Percentiles rank a stretch among this genome's conserved stretches.
Conservation (phyloP, 345 rosid genomes). For the Moricandia arvensis region DNA sequence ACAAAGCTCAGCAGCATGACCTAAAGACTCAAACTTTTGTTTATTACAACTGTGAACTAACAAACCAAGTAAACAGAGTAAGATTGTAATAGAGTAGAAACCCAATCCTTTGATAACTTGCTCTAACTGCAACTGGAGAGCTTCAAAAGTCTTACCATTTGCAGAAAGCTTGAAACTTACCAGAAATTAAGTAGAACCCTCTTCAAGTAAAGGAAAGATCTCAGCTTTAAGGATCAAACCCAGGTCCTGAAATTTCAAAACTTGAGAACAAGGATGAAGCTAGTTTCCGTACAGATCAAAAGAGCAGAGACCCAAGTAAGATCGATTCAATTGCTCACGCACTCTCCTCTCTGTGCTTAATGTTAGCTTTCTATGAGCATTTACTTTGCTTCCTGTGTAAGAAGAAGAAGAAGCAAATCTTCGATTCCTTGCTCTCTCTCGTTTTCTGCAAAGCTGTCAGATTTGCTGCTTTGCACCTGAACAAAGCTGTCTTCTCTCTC, state of each 20-base stretch:
- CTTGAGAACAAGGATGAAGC: conserved; percentile 17
- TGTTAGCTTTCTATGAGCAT: conserved; percentile 13
- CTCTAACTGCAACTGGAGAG: conserved; percentile 6
- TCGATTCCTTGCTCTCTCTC: conserved; percentile 33
- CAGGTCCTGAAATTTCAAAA: conserved; percentile 24
- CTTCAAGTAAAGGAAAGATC: conserved; percentile 28
- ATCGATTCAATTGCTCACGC: conserved; percentile 29
- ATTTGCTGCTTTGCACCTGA: conserved; percentile 36
- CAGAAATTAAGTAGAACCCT: conserved; percentile 12
- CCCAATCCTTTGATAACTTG: background rate
- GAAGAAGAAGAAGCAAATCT: conserved; percentile 22
- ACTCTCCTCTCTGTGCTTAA: too few species aligned
- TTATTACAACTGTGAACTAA: background rate
- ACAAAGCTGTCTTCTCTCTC: conserved; percentile 28
- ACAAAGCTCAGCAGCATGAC: conserved; percentile 16
- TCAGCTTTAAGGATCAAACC: conserved; percentile 26
- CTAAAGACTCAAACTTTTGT: conserved; percentile 8
- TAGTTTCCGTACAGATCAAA: conserved; percentile 31
- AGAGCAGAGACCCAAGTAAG: conserved; percentile 26
- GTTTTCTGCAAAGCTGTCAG: conserved; percentile 29
- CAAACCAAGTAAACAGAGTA: conserved; percentile 9
- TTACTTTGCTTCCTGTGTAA: conserved; percentile 27
- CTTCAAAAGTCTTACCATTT: conserved; percentile 15
- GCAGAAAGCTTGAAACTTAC: conserved; percentile 29
- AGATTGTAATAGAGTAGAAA: conserved; percentile 18